These are phyloP conservation scores for Neotropicomus parvogracilis DNA, from an alignment of 1,284 basidiomycete species.

Conservation along the genomic window DNA sequence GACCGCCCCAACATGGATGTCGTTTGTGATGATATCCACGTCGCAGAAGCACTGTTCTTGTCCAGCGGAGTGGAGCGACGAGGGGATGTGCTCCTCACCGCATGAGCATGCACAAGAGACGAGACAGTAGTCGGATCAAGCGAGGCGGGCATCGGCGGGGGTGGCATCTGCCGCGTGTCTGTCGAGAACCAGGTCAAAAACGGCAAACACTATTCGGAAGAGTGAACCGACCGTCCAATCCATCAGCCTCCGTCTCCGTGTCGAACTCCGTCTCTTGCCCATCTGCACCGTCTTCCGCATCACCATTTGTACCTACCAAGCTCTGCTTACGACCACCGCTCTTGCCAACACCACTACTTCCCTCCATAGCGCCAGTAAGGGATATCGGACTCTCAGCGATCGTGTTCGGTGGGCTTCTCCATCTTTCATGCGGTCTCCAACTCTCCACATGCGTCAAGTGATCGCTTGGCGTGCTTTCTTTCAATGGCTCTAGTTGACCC, in stretches of 20 bases:
- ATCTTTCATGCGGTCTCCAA: constrained; percentile 14
- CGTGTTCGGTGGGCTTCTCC: constrained; percentile 14
- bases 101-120: constrained; percentile 24
- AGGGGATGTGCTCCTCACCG: constrained; percentile 18
- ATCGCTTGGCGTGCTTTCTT: constrained; percentile 2
- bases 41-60: constrained; percentile 10
- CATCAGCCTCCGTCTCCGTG: constrained; percentile 33
- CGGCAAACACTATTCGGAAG: constrained; percentile 6
- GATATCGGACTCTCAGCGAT: constrained; percentile 23
- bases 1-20: constrained; percentile 1
- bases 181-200: constrained; percentile 6
- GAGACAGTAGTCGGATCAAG: constrained; percentile 38
- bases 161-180: constrained; percentile 42
- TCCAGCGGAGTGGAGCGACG: constrained; percentile 17
- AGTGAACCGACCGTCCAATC: constrained; percentile 28
- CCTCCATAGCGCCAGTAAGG: constrained; percentile 6
- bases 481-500: constrained; percentile 1
- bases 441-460: constrained; percentile 3
- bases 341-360: not conserved
- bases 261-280: constrained; percentile 34
- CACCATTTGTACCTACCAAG: constrained; percentile 2
- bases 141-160: constrained; percentile 44
- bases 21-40: constrained; percentile 12
- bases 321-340: not conserved
- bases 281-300: constrained; percentile 20